Base-by-base conservation (phyloP, 768 basidiomycete species). In the Rhodosporidiobolus sp. region DNA sequence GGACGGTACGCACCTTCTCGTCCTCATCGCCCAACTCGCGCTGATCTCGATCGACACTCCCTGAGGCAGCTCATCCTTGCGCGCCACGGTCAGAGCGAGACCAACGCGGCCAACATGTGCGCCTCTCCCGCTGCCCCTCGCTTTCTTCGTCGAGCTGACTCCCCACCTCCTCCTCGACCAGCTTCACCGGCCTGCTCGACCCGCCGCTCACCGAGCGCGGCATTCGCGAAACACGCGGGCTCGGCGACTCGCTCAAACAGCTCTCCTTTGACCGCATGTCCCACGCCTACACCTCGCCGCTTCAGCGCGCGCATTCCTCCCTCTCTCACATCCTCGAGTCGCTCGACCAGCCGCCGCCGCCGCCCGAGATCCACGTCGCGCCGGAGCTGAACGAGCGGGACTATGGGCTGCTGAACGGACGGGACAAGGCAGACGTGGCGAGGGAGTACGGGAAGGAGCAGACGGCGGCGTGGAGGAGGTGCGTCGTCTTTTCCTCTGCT, bases 131-230 rank as follows among this genome's bases (percentile, higher is more conserved):
- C 22, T n/a, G 19, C 26, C 48, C 30, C 52, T 56, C 38, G 10
- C 32, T 34, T n/a, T 34, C 20, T 34, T 28, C 26, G 12, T 30
- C 28, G 26, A n/a, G 12, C 32, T 28, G 16, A 35, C 50, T 54
- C 26, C 6, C 32, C 35, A 12, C 35, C 19, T 43, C 22, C 45
- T 59, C 43, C 34, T 28, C 4, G 46, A 24, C n/a, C 50, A 63
- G 63, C 58, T 71, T 71, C 34, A 71, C 69, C 14, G 69, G 69
- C 16, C 50, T 34, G 26, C 58, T 65, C 59, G 69, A 71, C 58
- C 69, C 69, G 1, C 57, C 69, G 11, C 34, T 71, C 2, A 71
- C 69, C n/a, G 17, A 24, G 2, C 58, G 30, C 10, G 69, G 64
- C 11, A 11, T 24, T 11, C 17, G n/a, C 26, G 69, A 71, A 43